Conservation (phyloP, 805 yeast genomes). For the Metahyphopichia silvanorum region DNA sequence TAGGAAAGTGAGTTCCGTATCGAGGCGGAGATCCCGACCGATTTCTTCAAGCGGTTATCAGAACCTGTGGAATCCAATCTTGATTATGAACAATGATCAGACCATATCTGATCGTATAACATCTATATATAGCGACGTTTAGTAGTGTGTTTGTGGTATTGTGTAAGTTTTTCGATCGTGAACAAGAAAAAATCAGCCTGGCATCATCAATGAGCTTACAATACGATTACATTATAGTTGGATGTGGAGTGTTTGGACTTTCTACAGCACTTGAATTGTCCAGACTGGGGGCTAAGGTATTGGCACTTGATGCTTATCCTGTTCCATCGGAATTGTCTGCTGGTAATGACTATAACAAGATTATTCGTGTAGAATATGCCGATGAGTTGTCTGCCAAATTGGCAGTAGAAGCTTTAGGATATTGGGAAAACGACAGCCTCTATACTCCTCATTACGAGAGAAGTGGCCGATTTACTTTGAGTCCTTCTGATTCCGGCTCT, state of each 20-base stretch:
- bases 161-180: no score
- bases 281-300: conserved; percentile 25
- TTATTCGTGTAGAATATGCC: conserved; percentile 16
- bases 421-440: conserved; percentile 29
- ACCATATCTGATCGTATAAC: no score
- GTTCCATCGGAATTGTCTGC: conserved; percentile 38
- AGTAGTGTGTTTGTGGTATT: no score
- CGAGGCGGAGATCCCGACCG: no score
- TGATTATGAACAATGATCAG: no score
- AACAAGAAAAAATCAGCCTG: no score
- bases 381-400: conserved; percentile 21
- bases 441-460: conserved; percentile 11
- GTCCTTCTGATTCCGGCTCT: conserved; percentile 7
- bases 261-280: conserved; percentile 40
- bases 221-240: conserved; percentile 19
- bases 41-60: no score
- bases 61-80: no score
- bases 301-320: conserved; percentile 32
- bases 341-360: conserved; percentile 34
- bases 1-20: no score
- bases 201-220: no score
- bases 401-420: conserved; percentile 30
- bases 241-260: conserved; percentile 48
- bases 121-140: no score
- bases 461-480: conserved; percentile 11